Evolutionary conservation across 2,329 filamentous ascomycete genomes (phyloP).

Genomic region (Xylaria sp.): DNA sequence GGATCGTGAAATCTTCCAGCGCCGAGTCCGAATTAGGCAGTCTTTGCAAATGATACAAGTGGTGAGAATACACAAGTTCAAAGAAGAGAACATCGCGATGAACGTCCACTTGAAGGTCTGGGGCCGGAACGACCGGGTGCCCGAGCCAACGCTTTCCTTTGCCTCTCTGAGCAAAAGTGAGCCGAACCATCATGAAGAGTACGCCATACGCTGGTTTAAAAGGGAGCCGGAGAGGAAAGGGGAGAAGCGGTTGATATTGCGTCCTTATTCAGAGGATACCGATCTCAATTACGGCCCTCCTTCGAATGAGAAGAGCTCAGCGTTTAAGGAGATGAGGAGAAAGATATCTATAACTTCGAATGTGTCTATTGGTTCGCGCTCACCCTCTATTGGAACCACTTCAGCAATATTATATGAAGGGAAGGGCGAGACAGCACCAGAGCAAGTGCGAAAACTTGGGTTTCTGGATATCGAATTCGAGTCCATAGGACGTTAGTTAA

Average conservation of each 20-base stretch:
- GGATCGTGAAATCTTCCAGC: constrained; percentile 39
- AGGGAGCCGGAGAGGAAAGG: constrained; percentile 37
- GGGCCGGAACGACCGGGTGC: constrained; percentile 31
- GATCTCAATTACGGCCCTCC: constrained; percentile 32
- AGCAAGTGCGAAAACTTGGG: constrained; percentile 30
- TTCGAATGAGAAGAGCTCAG: constrained; percentile 13
- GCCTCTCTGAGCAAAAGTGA: constrained; percentile 31
- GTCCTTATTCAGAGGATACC: constrained; percentile 32
- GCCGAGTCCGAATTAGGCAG: constrained; percentile 28
- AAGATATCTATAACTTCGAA: constrained; percentile 13
- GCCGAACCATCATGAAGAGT: constrained; percentile 39
- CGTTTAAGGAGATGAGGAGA: constrained; percentile 11
- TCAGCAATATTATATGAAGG: constrained; percentile 34
- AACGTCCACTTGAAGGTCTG: constrained; percentile 41
- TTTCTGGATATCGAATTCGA: constrained; percentile 42
- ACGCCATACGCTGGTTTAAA: constrained; percentile 42
- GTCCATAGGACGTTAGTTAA: constrained; percentile 32
- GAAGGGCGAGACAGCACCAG: constrained; percentile 36
- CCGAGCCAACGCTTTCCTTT: constrained; percentile 41
- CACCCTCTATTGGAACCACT: constrained; percentile 1
- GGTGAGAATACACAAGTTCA: constrained; percentile 34
- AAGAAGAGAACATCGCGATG: constrained; percentile 35
- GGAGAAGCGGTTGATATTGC: constrained; percentile 35
- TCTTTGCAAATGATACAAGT: constrained; percentile 35
- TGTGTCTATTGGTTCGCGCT: constrained; percentile 16